Evolutionary conservation across 2,329 filamentous ascomycete species (phyloP).

Genomic region (Tolypocladium guangdongense): DNA sequence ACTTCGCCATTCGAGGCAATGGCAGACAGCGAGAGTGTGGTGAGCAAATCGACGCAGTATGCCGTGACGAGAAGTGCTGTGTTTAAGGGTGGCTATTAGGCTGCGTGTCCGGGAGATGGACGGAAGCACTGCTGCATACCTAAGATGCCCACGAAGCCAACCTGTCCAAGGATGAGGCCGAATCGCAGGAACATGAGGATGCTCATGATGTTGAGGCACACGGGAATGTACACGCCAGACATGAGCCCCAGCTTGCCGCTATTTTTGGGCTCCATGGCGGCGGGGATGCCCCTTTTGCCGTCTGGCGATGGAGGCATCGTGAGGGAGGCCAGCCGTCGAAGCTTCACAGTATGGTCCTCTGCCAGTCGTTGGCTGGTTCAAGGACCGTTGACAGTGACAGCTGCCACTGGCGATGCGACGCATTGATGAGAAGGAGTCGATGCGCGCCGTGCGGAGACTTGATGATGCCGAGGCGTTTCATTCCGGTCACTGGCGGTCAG

Average conservation of each 20-base stretch:
- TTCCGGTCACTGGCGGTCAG: not conserved
- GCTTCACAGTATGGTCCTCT: not conserved
- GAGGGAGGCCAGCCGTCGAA: not conserved
- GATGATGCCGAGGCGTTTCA: not conserved
- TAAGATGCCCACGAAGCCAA: constrained; percentile 69
- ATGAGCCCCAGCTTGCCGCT: constrained; percentile 61
- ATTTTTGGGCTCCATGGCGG: constrained; percentile 25
- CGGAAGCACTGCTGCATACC: constrained; percentile 34
- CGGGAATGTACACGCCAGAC: constrained; percentile 75
- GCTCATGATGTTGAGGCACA: constrained; percentile 79
- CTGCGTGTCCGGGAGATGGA: not conserved
- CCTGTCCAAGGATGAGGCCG: constrained; percentile 71
- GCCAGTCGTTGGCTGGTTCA: not conserved
- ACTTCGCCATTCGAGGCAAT: constrained; percentile 88
- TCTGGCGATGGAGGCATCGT: constrained; percentile 5
- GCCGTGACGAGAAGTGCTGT: constrained; percentile 60
- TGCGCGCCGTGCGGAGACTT: not conserved
- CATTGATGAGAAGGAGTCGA: not conserved
- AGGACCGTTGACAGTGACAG: not conserved
- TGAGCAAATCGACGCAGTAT: constrained; percentile 76
- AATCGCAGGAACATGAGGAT: constrained; percentile 91
- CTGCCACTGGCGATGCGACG: not conserved
- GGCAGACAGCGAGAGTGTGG: constrained; percentile 74
- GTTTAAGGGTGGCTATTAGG: not conserved
- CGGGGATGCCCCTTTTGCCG: constrained; percentile 4